These are phyloP conservation scores for Cytospora schulzeri DNA, from an alignment of 2,329 filamentous ascomycete species.

Conservation along the genomic window DNA sequence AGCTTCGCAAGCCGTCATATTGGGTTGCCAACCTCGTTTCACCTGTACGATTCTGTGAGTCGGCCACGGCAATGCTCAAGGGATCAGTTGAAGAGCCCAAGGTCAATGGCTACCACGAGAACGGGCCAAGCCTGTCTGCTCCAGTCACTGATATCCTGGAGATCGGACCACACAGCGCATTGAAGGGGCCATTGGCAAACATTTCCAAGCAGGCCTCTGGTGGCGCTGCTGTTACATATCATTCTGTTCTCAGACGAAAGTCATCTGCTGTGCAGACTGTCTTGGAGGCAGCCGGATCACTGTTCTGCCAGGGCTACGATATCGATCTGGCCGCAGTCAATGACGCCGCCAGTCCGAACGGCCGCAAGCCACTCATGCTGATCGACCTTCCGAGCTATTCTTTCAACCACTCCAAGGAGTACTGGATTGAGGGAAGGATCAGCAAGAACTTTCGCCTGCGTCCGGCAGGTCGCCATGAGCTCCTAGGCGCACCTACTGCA, in stretches of 20 bases:
- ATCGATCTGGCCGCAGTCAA: conserved; percentile 27
- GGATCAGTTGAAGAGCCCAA: conserved; percentile 7
- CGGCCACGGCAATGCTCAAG: conserved; percentile 30
- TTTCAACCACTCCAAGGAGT: conserved; percentile 47
- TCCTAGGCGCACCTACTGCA: conserved; percentile 10
- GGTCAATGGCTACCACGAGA: conserved; percentile 18
- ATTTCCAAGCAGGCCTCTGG: conserved; percentile 29
- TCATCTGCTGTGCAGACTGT: conserved; percentile 30
- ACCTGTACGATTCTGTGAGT: conserved; percentile 35
- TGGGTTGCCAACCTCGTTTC: conserved; percentile 35
- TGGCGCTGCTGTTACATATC: conserved; percentile 8
- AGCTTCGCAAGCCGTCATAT: conserved; percentile 31
- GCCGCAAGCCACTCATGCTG: conserved; percentile 32
- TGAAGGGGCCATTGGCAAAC: conserved; percentile 33
- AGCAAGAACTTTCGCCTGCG: conserved; percentile 35
- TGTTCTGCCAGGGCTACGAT: conserved; percentile 19
- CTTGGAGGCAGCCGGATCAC: conserved; percentile 28
- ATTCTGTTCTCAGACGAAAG: conserved; percentile 19
- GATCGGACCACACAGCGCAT: conserved; percentile 35
- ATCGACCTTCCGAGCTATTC: conserved; percentile 49
- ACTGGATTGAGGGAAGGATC: conserved; percentile 49
- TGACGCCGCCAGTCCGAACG: neutral
- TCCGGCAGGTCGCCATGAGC: conserved; percentile 15
- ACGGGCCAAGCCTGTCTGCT: neutral
- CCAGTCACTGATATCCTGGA: conserved; percentile 32